Evolutionary conservation across 352 stramenopile genomes (phyloP), one percentile per base, ranked within the genome.

Genomic region (Globisporangium perplexum): DNA sequence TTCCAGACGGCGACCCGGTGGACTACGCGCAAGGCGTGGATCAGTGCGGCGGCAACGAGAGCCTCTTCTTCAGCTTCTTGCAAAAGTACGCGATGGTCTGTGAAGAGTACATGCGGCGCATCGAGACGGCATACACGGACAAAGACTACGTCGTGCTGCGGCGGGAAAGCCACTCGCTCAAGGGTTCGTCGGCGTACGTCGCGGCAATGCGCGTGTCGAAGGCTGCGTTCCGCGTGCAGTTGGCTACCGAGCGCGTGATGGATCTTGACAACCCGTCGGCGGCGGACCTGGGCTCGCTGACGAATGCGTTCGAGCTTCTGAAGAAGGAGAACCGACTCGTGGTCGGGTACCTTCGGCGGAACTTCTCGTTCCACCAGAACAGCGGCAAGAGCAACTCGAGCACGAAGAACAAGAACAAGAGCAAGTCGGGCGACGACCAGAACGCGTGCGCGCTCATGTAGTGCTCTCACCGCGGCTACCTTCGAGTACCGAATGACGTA

Each of bases 161-260:
- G 4, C 76, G 81, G 4, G 82, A 92, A 55, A 87, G 77, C 50
- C 84, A 94, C 55, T 94, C 84, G 12, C 59, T 94, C n/a, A 94
- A 94, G 59, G 83, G 84, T n/a, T 91, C 80, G 7, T 92, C 84
- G 1, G 84, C 84, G 11, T 94, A 94, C 43, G 82, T 92, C 2
- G 84, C 84, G 8, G 84, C 84, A 1, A 75, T 90, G 71, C 77
- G 84, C 26, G 78, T 94, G 26, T 91, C 79, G 11, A 94, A 94
- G 59, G 72, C 80, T 10, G 74, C 84, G 18, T 92, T 91, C 66
- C 78, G 84, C 17, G 60, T 94, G 5, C 81, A 94, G 61, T 58
- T 92, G 4, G 78, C 78, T 3, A 88, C 75, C 8, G 82, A 89
- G 48, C 75, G 84, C 18, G 62, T 90, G n/a, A 89, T 94, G 72